phyloP scores from a whole-genome alignment of 2,329 filamentous ascomycete species.

The Fusarium sp. region DNA sequence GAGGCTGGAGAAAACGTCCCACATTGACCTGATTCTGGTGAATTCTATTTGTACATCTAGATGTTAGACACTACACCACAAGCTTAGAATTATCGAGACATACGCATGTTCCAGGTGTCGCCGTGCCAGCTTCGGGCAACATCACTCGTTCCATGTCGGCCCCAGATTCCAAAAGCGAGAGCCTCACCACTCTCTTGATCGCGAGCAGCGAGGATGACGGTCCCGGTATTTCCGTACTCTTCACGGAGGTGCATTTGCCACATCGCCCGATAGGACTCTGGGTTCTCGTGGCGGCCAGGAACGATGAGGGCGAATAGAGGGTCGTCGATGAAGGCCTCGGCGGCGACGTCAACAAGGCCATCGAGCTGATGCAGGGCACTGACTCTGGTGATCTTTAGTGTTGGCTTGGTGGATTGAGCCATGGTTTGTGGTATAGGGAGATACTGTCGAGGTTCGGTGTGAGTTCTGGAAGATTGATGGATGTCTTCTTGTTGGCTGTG shows the following conservation, averaged over 20 bases:
- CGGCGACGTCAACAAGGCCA: constrained; percentile 4
- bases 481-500: too few relatives aligned
- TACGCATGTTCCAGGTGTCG: constrained; percentile 26
- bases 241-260: constrained; percentile 5
- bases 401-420: not conserved
- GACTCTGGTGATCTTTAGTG: constrained; percentile 9
- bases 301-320: constrained; percentile 6
- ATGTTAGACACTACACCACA: rapidly evolving
- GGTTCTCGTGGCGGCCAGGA: constrained; percentile 7
- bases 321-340: constrained; percentile 18
- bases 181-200: not conserved
- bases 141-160: constrained; percentile 22
- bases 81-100: not conserved
- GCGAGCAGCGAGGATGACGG: constrained; percentile 7
- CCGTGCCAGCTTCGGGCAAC: constrained; percentile 26
- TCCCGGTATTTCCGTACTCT: constrained; percentile 17
- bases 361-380: constrained; percentile 5
- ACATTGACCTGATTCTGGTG: not conserved
- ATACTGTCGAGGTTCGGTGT: not conserved
- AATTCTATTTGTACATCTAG: not conserved
- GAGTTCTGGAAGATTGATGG: too few relatives aligned
- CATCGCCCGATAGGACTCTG: constrained; percentile 13
- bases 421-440: not conserved
- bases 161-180: constrained; percentile 24
- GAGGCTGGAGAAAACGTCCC: not conserved